Base-by-base conservation (phyloP, 345 rosid genomes). In the Angophora floribunda region DNA sequence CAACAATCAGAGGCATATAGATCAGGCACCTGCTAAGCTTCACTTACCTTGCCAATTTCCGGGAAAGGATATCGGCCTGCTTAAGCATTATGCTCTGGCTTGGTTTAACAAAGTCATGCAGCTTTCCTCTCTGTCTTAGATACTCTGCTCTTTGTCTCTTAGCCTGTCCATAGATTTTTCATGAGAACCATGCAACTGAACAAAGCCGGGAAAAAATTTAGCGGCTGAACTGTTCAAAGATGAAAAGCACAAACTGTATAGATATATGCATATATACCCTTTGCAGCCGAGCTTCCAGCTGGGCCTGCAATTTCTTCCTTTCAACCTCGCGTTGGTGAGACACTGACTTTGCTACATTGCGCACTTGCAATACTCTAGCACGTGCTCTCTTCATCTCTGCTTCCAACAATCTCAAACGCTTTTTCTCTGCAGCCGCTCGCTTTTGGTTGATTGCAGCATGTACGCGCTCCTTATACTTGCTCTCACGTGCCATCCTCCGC, bases 361-460 rank as follows among this genome's bases (percentile, higher is more conserved):
- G 96, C 67, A 95, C 99, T 92, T 94, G 96, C 89, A 90, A 88
- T 87, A 96, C 86, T 90, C 99, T 94, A 85, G 99, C 97, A 92
- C 91, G 86, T 86, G 99, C 99, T 90, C 93, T 94, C 93, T 93
- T 96, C 94, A 92, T 95, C 93, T 97, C 99, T 28, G 95, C 98
- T 90, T 98, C 99, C 87, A 98, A 90, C 90, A 98, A 92, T 85
- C 95, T 96, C 85, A 94, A 87, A 55, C 99, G 94, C 92, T 98
- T 98, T 93, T 92, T 96, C 95, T 98, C 99, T 32, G 99, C 99
- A 90, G 97, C 96, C 30, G 86, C 93, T 88, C 99, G 96, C 90
- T 96, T 98, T 92, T 98, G 99, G 92, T 95, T 94, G 63, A 97
- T 97, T 22, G 98, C 95, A 86, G 99, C 96, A 88, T 92, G 90